Evolutionary conservation across 192 early-diverging fungal genomes (phyloP).

Genomic region (Nowakowskiella sp.): DNA sequence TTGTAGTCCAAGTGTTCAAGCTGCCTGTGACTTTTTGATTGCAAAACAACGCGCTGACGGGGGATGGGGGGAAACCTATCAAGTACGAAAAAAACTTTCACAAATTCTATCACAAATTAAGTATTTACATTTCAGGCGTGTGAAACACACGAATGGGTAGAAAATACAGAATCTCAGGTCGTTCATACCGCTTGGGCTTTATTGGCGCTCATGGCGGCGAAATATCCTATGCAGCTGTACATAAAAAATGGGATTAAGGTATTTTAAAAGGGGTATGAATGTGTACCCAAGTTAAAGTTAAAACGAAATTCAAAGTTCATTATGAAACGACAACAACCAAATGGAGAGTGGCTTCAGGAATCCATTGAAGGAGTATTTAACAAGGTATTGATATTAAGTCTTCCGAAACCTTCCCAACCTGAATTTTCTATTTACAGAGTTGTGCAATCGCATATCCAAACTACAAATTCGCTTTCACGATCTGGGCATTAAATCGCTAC

Average conservation of each 20-base stretch:
- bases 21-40: constrained; percentile 85
- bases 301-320: constrained; percentile 46
- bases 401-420: background rate
- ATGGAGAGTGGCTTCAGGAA: constrained; percentile 95
- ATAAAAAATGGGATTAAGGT: constrained; percentile 60
- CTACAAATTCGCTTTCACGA: constrained; percentile 87
- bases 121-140: constrained; percentile 45
- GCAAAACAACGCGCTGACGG: constrained; percentile 84
- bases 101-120: constrained; percentile 4
- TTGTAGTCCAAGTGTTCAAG: constrained; percentile 43
- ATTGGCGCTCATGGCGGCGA: constrained; percentile 81
- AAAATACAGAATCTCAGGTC: constrained; percentile 74
- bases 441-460: constrained; percentile 75
- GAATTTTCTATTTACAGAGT: background rate
- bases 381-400: constrained; percentile 67
- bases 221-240: constrained; percentile 64
- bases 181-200: constrained; percentile 86
- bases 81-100: constrained; percentile 30
- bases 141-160: constrained; percentile 54
- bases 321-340: constrained; percentile 76
- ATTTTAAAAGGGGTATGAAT: background rate
- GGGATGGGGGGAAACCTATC: constrained; percentile 96
- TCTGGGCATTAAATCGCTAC: constrained; percentile 86
- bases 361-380: constrained; percentile 98
- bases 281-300: background rate